Percentiles rank a stretch among this genome's conserved stretches.
Conservation (phyloP, 1,284 basidiomycete species). For the Vanrija pseudolonga region DNA sequence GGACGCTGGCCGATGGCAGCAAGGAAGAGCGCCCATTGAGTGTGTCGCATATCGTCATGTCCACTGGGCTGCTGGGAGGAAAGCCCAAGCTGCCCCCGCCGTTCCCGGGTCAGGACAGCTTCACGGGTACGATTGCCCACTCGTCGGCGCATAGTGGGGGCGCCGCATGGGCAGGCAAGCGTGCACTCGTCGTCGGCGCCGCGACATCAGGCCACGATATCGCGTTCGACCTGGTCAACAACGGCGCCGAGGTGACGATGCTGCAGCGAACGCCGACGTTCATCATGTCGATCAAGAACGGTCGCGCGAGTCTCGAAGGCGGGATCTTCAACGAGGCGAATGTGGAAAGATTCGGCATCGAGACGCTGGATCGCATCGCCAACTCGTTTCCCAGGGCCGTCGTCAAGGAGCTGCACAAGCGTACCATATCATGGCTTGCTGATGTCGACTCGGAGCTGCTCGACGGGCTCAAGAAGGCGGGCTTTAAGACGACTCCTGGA, state of each 20-base stretch:
- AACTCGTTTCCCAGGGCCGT: slow-evolving; percentile 19
- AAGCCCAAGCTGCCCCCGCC: slow-evolving; percentile 54
- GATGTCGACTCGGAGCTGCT: slow-evolving; percentile 50
- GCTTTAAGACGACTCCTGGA: slow-evolving; percentile 55
- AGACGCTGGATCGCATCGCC: slow-evolving; percentile 52
- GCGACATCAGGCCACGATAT: slow-evolving; percentile 57
- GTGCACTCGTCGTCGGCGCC: slow-evolving; percentile 59
- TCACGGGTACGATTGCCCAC: slow-evolving; percentile 58
- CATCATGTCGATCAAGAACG: slow-evolving; percentile 58
- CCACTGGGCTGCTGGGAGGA: slow-evolving; percentile 59
- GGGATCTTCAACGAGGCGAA: slow-evolving; percentile 53
- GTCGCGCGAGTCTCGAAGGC: slow-evolving; percentile 33
- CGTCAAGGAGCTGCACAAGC: slow-evolving; percentile 55
- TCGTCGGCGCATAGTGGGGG: slow-evolving; percentile 54
- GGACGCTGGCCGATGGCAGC: slow-evolving; percentile 48
- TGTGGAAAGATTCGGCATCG: slow-evolving; percentile 40
- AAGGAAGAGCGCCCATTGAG: slow-evolving; percentile 51
- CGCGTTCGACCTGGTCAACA: slow-evolving; percentile 52
- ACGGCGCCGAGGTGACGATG: slow-evolving; percentile 59
- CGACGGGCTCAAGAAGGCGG: slow-evolving; percentile 49
- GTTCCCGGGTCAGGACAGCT: slow-evolving; percentile 52
- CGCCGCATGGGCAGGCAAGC: slow-evolving; percentile 56
- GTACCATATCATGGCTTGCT: slow-evolving; percentile 52
- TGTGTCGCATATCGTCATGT: slow-evolving; percentile 55
- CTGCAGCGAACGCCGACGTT: slow-evolving; percentile 63